phyloP scores from a whole-genome alignment of 371 early-diverging fungal genomes.

The Mucor sp. region DNA sequence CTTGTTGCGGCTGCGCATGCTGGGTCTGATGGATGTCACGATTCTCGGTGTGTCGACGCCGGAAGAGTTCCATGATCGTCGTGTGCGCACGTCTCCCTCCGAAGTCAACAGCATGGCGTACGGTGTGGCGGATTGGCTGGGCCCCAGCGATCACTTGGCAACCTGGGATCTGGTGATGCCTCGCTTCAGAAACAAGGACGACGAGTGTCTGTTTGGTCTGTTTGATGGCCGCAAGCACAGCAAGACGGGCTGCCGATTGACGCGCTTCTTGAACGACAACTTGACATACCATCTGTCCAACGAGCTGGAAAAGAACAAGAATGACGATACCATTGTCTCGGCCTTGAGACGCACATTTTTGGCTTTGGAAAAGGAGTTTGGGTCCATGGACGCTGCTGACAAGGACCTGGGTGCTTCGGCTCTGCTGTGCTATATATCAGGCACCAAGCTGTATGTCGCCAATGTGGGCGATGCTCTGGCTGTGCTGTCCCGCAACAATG shows the following conservation, averaged over 20 bases:
- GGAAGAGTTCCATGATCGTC: conserved; percentile 79
- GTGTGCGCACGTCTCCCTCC: conserved; percentile 86
- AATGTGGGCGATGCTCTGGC: conserved; percentile 92
- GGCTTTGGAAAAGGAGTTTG: conserved; percentile 76
- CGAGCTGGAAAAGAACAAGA: conserved; percentile 69
- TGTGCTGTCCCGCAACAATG: conserved; percentile 78
- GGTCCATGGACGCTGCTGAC: conserved; percentile 50
- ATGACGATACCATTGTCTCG: conserved; percentile 57
- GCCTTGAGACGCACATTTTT: conserved; percentile 78
- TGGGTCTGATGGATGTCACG: conserved; percentile 91
- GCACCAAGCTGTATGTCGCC: conserved; percentile 81
- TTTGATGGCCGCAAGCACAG: conserved; percentile 78
- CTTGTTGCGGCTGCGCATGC: conserved; percentile 71
- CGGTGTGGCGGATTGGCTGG: conserved; percentile 86
- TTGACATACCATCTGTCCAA: conserved; percentile 67
- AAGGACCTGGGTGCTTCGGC: conserved; percentile 72
- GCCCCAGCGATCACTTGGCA: conserved; percentile 63
- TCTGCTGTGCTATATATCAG: conserved; percentile 79
- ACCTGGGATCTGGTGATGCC: conserved; percentile 86
- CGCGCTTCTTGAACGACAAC: conserved; percentile 73
- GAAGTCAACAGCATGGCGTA: conserved; percentile 81
- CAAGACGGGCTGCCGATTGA: conserved; percentile 60
- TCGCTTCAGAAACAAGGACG: conserved; percentile 77
- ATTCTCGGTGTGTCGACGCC: conserved; percentile 78
- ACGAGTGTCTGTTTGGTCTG: conserved; percentile 87